phyloP scores from a whole-genome alignment of 306 rosid species.

The Trifolium pratense region DNA sequence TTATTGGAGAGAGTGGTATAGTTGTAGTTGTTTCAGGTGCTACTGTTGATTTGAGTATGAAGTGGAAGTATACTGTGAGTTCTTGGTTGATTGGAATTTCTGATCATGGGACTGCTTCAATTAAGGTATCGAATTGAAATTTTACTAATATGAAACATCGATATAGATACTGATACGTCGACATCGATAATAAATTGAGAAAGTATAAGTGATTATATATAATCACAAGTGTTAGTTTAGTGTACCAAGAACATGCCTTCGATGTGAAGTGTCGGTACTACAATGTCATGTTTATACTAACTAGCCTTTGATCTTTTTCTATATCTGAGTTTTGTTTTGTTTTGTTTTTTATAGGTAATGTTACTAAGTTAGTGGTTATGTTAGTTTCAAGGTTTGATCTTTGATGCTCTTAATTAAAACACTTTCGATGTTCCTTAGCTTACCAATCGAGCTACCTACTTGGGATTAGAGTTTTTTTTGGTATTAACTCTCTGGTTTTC shows the following conservation, averaged over 20 bases:
- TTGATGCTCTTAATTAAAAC: too few relatives aligned
- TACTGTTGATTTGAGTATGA: slow-evolving; percentile 72
- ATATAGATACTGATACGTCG: not conserved
- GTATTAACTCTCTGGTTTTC: too few relatives aligned
- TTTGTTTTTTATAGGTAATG: not conserved
- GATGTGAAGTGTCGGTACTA: not conserved
- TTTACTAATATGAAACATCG: not conserved
- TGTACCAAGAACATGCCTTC: not conserved
- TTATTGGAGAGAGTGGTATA: slow-evolving; percentile 67
- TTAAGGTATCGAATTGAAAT: slow-evolving; percentile 59
- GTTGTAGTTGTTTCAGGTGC: slow-evolving; percentile 68
- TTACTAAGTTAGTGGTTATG: not conserved
- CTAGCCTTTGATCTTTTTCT: not conserved
- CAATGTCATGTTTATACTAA: not conserved
- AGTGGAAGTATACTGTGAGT: slow-evolving; percentile 63
- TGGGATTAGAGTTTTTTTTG: not conserved
- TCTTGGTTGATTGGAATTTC: slow-evolving; percentile 67
- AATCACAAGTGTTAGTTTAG: not conserved
- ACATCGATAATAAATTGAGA: not conserved
- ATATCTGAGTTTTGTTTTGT: not conserved
- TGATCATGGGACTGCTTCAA: slow-evolving; percentile 75
- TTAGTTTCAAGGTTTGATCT: not conserved
- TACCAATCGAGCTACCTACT: not conserved
- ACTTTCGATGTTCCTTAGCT: too few relatives aligned
- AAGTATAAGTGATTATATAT: not conserved